phyloP scores from a whole-genome alignment of 1,139 yeast genomes.

The Diutina pseudorugosa region DNA sequence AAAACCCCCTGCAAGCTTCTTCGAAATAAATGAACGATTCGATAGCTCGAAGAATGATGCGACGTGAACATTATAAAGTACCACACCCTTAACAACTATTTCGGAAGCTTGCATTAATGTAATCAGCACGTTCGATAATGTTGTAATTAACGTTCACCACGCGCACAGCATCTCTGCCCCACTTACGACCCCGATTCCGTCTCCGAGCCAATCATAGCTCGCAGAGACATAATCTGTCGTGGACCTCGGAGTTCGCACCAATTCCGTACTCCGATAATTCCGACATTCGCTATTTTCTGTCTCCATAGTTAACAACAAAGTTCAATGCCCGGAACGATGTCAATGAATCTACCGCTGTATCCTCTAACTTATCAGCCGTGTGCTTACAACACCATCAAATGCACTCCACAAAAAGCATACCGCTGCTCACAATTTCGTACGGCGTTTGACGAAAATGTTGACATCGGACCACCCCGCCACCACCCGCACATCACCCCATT shows the following conservation, averaged over 20 bases:
- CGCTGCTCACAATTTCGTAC: not conserved
- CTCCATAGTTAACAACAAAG: not conserved
- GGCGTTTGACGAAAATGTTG: not conserved
- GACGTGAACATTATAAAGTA: not conserved
- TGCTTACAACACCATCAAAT: not conserved
- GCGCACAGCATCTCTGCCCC: not conserved
- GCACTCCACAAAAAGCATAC: not conserved
- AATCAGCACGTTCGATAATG: not conserved
- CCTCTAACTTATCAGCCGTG: not conserved
- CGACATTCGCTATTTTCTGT: not conserved
- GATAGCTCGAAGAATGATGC: too few species aligned
- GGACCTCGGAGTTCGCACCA: not conserved
- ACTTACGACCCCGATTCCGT: not conserved
- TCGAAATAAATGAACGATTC: too few species aligned
- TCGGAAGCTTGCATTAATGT: not conserved
- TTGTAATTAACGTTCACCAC: not conserved
- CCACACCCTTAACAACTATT: not conserved
- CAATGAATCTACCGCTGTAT: too few species aligned
- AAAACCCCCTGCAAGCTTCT: too few species aligned
- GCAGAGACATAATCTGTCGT: not conserved
- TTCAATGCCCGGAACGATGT: too few species aligned
- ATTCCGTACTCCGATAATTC: not conserved
- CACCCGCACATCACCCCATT: not conserved
- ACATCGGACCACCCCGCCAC: not conserved
- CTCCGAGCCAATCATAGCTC: not conserved